phyloP scores from a whole-genome alignment of 129 eudicot genomes.

The Oenanthe sinensis region DNA sequence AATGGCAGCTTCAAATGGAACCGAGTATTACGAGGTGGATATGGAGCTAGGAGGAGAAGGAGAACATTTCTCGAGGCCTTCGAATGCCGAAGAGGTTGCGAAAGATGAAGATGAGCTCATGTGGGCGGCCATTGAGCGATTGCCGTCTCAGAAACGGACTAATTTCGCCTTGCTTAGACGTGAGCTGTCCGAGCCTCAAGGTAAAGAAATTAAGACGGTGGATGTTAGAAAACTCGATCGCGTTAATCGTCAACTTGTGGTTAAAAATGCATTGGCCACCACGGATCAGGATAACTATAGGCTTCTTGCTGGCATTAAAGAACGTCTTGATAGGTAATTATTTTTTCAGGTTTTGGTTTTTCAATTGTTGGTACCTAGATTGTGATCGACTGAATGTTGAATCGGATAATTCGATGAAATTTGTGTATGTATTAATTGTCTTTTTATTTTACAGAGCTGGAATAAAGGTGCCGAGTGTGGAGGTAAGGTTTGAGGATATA shows the following conservation, averaged over 20 bases:
- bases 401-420: not conserved
- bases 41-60: conserved; percentile 19
- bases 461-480: conserved; percentile 75
- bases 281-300: conserved; percentile 75
- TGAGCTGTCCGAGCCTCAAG: conserved; percentile 16
- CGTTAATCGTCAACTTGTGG: conserved; percentile 50
- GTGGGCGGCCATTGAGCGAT: conserved; percentile 75
- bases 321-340: conserved; percentile 65
- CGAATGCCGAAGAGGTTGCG: conserved; percentile 49
- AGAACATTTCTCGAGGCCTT: conserved; percentile 39
- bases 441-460: conserved; percentile 46
- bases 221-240: conserved; percentile 67
- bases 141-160: conserved; percentile 53
- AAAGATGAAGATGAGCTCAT: conserved; percentile 57
- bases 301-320: conserved; percentile 65
- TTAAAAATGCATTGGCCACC: conserved; percentile 59
- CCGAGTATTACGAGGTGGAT: conserved; percentile 65
- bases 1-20: conserved; percentile 93
- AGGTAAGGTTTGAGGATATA: conserved; percentile 73
- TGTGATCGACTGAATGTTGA: not conserved
- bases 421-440: not conserved
- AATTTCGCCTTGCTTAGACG: conserved; percentile 44
- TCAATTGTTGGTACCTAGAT: not conserved
- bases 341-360: not conserved
- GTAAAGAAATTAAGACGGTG: conserved; percentile 25